Evolutionary conservation across 1,139 yeast genomes (phyloP).

Genomic region (Arxiozyma telluris): DNA sequence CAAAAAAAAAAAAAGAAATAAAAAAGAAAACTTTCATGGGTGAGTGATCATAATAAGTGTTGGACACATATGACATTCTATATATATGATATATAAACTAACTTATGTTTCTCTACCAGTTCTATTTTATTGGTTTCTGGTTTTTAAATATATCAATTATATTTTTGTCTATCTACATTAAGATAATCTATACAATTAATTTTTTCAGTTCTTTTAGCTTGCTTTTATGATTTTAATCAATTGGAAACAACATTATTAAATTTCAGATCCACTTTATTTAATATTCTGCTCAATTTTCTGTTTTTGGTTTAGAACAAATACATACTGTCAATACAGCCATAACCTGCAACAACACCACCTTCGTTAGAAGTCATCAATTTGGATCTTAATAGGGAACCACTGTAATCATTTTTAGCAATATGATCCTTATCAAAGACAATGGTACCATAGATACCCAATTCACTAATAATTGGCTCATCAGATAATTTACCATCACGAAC

Average conservation of each 20-base stretch:
- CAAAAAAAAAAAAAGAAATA: background rate
- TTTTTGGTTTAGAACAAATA: conserved; percentile 15
- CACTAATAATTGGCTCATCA: conserved; percentile 70
- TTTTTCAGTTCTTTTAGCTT: background rate
- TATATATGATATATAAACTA: too few species aligned
- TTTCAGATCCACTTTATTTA: conserved; percentile 5
- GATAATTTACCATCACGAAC: conserved; percentile 55
- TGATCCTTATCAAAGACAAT: conserved; percentile 60
- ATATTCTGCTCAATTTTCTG: conserved; percentile 3
- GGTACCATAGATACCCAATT: conserved; percentile 84
- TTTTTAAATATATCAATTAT: background rate
- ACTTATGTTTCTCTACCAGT: background rate
- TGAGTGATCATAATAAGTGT: background rate
- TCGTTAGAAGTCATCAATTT: conserved; percentile 82
- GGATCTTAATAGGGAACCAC: conserved; percentile 84
- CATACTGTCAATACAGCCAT: conserved; percentile 86
- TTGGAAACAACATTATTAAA: background rate
- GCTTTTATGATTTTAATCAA: background rate
- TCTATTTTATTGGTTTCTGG: background rate
- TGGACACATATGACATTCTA: too few species aligned
- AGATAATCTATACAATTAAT: background rate
- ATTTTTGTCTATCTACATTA: background rate
- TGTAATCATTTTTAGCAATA: conserved; percentile 51
- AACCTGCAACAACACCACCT: conserved; percentile 99
- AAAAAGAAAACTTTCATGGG: too few species aligned